phyloP scores from a whole-genome alignment of 1,284 basidiomycete species.

The Porodaedalea pini region DNA sequence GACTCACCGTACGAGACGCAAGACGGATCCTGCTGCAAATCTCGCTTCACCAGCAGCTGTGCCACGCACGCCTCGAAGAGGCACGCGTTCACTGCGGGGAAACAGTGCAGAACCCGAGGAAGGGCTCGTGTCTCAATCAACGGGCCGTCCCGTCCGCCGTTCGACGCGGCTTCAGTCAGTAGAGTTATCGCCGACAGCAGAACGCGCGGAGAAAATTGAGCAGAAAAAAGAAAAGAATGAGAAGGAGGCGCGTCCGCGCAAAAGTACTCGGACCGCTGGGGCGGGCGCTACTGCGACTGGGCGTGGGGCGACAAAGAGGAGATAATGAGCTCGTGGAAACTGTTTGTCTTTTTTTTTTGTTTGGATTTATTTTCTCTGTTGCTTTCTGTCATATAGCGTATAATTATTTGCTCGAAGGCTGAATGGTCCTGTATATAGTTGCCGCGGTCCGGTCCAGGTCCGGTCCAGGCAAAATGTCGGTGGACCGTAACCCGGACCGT shows the following conservation, averaged over 20 bases:
- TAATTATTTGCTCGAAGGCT: too few relatives aligned
- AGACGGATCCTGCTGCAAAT: constrained; percentile 6
- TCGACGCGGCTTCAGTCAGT: constrained; percentile 22
- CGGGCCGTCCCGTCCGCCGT: constrained; percentile 20
- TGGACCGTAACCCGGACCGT: too few relatives aligned
- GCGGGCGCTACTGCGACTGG: constrained; percentile 21
- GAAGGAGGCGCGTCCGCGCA: constrained; percentile 14
- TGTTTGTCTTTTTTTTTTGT: neutral
- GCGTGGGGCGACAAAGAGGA: constrained; percentile 15
- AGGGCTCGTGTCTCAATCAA: neutral
- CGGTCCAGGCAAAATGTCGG: too few relatives aligned
- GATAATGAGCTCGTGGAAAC: neutral
- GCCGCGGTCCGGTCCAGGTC: too few relatives aligned
- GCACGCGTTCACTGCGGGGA: constrained; percentile 5
- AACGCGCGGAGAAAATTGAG: neutral
- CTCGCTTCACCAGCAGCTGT: neutral
- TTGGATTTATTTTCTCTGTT: neutral
- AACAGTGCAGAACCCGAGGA: constrained; percentile 19
- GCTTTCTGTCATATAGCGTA: neutral
- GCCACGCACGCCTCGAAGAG: neutral
- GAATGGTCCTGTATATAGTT: too few relatives aligned
- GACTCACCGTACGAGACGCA: neutral
- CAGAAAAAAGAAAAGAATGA: constrained; percentile 8
- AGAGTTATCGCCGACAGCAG: neutral
- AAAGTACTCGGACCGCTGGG: constrained; percentile 16